These are phyloP conservation scores for Talaromyces sp. DNA, from an alignment of 2,329 filamentous ascomycete species.

Conservation along the genomic window DNA sequence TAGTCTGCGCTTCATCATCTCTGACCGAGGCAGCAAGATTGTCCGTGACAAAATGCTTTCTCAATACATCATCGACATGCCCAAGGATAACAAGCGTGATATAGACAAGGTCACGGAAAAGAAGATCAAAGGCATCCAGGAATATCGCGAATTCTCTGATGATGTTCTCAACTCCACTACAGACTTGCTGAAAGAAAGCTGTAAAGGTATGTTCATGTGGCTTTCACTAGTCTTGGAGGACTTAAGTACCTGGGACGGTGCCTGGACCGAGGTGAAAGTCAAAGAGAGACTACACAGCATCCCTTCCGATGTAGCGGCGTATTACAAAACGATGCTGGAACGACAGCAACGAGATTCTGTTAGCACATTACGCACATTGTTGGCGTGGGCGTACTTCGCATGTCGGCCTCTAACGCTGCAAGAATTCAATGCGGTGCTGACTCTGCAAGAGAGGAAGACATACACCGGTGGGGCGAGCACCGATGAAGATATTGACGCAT, in stretches of 20 bases:
- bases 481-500: background rate
- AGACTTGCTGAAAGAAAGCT: background rate
- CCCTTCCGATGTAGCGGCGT: background rate
- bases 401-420: background rate
- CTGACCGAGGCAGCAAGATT: background rate
- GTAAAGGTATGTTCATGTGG: constrained; percentile 4
- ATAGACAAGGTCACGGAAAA: background rate
- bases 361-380: background rate
- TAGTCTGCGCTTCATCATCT: background rate
- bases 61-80: background rate
- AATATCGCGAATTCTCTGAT: background rate
- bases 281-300: constrained; percentile 5
- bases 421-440: background rate
- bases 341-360: constrained; percentile 2
- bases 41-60: background rate
- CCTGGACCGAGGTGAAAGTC: background rate
- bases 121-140: background rate
- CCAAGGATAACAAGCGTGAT: background rate
- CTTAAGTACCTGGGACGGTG: constrained; percentile 2
- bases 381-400: background rate
- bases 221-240: constrained; percentile 1
- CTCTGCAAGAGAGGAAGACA: background rate
- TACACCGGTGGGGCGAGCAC: background rate
- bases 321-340: background rate
- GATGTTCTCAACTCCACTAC: background rate